Evolutionary conservation across 1,284 basidiomycete species (phyloP).

Genomic region (Ganoderma meredithae): DNA sequence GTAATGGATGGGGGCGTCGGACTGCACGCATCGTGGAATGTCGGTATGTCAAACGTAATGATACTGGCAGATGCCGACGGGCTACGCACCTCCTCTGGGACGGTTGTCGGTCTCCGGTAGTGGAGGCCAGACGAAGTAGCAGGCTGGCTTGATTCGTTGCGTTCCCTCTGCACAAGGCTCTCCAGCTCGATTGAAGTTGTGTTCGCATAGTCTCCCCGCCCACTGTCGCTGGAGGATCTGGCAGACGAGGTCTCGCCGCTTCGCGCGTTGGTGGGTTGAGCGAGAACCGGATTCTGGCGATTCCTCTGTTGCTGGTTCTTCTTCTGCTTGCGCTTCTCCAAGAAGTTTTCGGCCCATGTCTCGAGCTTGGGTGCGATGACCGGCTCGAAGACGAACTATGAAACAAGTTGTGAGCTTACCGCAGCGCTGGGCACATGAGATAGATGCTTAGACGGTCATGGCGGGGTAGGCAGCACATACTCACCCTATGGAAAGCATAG

Average conservation of each 20-base stretch:
- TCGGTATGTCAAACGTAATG: not conserved
- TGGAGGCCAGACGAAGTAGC: slow-evolving; percentile 46
- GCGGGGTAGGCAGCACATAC: slow-evolving; percentile 10
- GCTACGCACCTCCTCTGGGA: slow-evolving; percentile 55
- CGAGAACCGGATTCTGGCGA: slow-evolving; percentile 32
- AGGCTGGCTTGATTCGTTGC: slow-evolving; percentile 60
- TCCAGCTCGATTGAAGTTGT: slow-evolving; percentile 53
- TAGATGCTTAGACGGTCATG: not conserved
- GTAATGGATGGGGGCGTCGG: slow-evolving; percentile 52
- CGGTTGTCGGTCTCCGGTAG: slow-evolving; percentile 43
- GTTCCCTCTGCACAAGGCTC: slow-evolving; percentile 54
- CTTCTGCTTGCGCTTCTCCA: slow-evolving; percentile 47
- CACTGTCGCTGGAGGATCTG: slow-evolving; percentile 21
- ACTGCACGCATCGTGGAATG: slow-evolving; percentile 39
- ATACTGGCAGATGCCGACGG: not conserved
- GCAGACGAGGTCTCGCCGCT: not conserved
- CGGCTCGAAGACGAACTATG: slow-evolving; percentile 68
- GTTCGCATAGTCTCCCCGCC: slow-evolving; percentile 28
- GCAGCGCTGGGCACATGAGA: not conserved
- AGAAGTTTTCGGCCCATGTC: slow-evolving; percentile 57
- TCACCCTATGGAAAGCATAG: slow-evolving; percentile 44
- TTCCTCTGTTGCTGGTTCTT: slow-evolving; percentile 31
- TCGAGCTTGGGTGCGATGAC: slow-evolving; percentile 63
- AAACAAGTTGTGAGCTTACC: slow-evolving; percentile 6
- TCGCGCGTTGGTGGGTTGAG: slow-evolving; percentile 23